Base-by-base conservation (phyloP, 192 early-diverging fungal genomes). In the Haplosporangium gracile region DNA sequence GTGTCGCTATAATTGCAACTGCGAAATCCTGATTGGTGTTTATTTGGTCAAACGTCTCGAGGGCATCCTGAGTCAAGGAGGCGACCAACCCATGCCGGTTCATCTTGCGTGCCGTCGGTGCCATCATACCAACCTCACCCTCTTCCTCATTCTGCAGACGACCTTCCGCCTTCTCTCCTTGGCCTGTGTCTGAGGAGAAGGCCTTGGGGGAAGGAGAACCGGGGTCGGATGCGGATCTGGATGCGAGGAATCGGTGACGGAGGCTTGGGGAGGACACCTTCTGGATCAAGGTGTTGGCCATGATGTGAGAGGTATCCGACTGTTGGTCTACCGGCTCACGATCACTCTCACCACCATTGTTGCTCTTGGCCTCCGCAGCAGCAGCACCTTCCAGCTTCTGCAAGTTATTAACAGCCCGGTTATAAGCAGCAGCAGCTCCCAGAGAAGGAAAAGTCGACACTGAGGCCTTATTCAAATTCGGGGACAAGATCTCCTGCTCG, bases 401-500 rank as follows among this genome's bases (percentile, higher is more conserved):
- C 60, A 32, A 32, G 26, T 65, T 26, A 15, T 32, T 65, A 11
- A 65, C 60, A 26, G 60, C 60, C 60, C 60, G 38, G 42, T 40
- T 72, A 29, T n/a, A 38, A 40, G 69, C 69, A n/a, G 34, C 75
- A 38, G 42, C 57, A 39, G 72, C 72, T 3, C 39, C 49, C 2
- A 36, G 15, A 7, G 73, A 55, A 2, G 68, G 2, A 43, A 85
- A 85, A 57, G 55, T 85, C 3, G 83, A 7, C 29, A 65, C 13
- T 2, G 42, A 16, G 0, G 70, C 39, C 74, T 60, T 51, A n/a
- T 51, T 72, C 1, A 71, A 68, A 34, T 77, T 80, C 43, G 84
- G 84, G 34, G 75, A 78, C 71, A 86, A 38, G n/a, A 86, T 77
- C 18, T 81, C 79, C 24, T 81, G 75, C 51, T 86, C 84, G 13